Evolutionary conservation across 2,329 filamentous ascomycete species (phyloP).

Genomic region (Alternaria brassicicola): DNA sequence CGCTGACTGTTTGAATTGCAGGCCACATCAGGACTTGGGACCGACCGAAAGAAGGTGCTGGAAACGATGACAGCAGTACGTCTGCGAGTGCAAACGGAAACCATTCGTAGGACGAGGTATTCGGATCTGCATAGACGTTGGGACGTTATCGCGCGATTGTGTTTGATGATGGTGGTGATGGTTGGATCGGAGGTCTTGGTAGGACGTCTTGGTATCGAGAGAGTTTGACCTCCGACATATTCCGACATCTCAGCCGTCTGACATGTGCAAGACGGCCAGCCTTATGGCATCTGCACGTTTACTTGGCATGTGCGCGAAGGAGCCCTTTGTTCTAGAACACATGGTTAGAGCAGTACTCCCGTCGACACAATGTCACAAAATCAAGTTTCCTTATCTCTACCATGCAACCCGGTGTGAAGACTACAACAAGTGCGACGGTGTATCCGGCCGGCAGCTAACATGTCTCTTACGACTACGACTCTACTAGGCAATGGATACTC

Average conservation of each 20-base stretch:
- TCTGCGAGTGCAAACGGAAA: conserved; percentile 34
- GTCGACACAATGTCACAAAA: background rate
- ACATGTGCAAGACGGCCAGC: conserved; percentile 25
- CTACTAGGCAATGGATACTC: background rate
- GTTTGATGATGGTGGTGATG: background rate
- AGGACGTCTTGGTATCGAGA: background rate
- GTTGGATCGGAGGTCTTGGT: conserved; percentile 4
- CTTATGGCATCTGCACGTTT: conserved; percentile 16
- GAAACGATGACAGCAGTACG: conserved; percentile 40
- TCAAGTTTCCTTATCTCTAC: conserved; percentile 17
- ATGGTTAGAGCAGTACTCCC: background rate
- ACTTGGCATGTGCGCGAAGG: conserved; percentile 3
- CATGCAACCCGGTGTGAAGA: conserved; percentile 6
- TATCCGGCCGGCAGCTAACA: conserved; percentile 10
- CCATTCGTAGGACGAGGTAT: conserved; percentile 8
- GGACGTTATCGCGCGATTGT: background rate
- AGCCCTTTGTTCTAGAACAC: conserved; percentile 10
- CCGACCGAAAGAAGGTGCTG: conserved; percentile 61
- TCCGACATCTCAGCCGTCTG: conserved; percentile 13
- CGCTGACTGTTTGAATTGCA: conserved; percentile 46
- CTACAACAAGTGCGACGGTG: background rate
- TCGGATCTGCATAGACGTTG: background rate
- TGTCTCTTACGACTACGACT: background rate
- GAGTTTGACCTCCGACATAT: conserved; percentile 12
- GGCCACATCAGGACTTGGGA: conserved; percentile 79